Conservation (phyloP, 73 alveolate genomes). For the Effrenium voratum region DNA sequence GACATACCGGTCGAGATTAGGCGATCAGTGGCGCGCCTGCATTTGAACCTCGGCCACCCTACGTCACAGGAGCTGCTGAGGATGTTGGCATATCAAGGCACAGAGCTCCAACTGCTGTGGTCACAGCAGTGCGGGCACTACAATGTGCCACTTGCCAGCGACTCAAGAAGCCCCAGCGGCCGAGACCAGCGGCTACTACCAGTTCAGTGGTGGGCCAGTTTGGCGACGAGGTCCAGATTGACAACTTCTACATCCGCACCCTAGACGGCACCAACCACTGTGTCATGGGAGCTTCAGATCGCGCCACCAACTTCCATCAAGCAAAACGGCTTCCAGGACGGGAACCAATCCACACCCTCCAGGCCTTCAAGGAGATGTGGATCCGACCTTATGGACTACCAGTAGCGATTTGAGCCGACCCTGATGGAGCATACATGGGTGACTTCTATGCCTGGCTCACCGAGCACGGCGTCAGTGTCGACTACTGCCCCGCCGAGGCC, state of each 20-base stretch:
- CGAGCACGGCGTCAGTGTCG: not conserved
- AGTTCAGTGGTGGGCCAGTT: not conserved
- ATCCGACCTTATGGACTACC: not conserved
- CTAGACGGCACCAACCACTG: not conserved
- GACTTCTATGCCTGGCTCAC: not conserved
- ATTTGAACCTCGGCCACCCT: constrained; percentile 10
- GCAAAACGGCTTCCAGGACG: not conserved
- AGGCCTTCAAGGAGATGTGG: not conserved
- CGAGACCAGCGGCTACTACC: not conserved
- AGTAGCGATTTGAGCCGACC: not conserved
- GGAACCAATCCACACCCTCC: not conserved
- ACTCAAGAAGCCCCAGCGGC: not conserved
- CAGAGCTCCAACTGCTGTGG: not conserved
- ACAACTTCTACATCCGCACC: not conserved
- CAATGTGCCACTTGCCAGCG: not conserved
- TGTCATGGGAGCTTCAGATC: not conserved
- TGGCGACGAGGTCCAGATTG: not conserved
- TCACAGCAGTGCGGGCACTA: not conserved
- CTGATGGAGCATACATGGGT: not conserved
- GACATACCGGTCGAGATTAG: not conserved
- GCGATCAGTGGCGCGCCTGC: not conserved
- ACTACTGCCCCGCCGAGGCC: not conserved
- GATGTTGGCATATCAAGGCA: constrained; percentile 11
- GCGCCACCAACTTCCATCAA: not conserved
- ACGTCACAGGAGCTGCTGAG: not conserved